Evolutionary conservation across 495 filamentous ascomycete genomes (phyloP).

Genomic region (Neurospora sp.): DNA sequence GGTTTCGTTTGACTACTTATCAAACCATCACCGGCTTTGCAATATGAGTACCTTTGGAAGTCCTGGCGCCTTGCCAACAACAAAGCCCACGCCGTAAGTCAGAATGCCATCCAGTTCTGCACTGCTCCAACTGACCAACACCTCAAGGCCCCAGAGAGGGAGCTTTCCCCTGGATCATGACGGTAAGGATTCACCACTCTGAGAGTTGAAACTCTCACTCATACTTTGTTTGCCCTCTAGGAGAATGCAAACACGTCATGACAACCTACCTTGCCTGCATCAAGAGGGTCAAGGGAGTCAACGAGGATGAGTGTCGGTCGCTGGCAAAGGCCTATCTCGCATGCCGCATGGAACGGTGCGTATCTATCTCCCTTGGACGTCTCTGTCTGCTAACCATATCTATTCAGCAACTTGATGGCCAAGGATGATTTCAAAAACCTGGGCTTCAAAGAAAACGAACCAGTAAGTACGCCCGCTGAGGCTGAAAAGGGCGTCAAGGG

Average conservation of each 20-base stretch:
- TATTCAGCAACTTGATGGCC: slow-evolving; percentile 83
- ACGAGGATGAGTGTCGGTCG: slow-evolving; percentile 73
- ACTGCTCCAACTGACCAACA: neutral
- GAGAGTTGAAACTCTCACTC: slow-evolving; percentile 3
- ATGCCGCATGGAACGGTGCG: slow-evolving; percentile 92
- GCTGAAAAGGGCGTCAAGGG: slow-evolving; percentile 30
- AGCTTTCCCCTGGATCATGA: slow-evolving; percentile 96
- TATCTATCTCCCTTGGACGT: slow-evolving; percentile 7
- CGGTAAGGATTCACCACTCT: slow-evolving; percentile 41
- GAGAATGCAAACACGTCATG: slow-evolving; percentile 90
- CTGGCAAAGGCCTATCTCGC: slow-evolving; percentile 79
- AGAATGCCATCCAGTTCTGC: neutral
- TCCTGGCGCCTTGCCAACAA: slow-evolving; percentile 60
- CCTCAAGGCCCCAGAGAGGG: slow-evolving; percentile 72
- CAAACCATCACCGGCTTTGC: neutral
- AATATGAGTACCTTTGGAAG: slow-evolving; percentile 60
- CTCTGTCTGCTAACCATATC: neutral
- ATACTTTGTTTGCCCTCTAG: slow-evolving; percentile 28
- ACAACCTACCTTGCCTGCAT: slow-evolving; percentile 73
- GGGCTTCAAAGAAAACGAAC: slow-evolving; percentile 45
- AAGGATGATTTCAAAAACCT: slow-evolving; percentile 88
- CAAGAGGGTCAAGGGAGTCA: slow-evolving; percentile 67
- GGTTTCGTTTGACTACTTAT: neutral
- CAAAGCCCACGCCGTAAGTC: slow-evolving; percentile 72
- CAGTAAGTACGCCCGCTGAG: slow-evolving; percentile 1